phyloP scores from a whole-genome alignment of 352 stramenopile species.

The Phytophthora litchii region DNA sequence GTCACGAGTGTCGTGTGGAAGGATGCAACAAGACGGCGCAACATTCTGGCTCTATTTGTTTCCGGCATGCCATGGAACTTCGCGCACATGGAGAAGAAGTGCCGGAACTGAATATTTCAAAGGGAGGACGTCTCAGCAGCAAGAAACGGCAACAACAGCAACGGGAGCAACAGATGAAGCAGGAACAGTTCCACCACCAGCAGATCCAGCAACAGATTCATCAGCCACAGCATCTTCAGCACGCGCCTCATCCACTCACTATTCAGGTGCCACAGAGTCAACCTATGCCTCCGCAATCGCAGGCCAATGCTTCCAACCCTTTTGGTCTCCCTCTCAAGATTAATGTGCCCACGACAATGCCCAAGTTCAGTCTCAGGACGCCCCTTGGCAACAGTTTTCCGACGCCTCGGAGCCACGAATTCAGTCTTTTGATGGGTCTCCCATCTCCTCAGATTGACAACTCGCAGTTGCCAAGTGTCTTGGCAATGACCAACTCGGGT shows the following conservation, averaged over 20 bases:
- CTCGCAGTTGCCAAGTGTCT: conserved; percentile 70
- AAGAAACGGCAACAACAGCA: conserved; percentile 79
- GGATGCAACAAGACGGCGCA: conserved; percentile 85
- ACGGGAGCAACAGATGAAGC: conserved; percentile 71
- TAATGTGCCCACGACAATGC: conserved; percentile 71
- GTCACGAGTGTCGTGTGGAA: conserved; percentile 75
- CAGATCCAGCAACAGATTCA: conserved; percentile 74
- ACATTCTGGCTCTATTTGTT: conserved; percentile 78
- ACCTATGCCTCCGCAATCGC: conserved; percentile 31
- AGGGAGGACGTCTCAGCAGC: conserved; percentile 67
- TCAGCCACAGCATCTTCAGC: conserved; percentile 36
- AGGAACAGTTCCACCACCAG: conserved; percentile 80
- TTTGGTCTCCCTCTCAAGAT: conserved; percentile 77
- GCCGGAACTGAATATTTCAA: conserved; percentile 79
- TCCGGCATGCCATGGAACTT: conserved; percentile 79
- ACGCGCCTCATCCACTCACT: conserved; percentile 32
- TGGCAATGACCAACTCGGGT: conserved; percentile 68
- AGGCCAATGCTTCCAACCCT: conserved; percentile 42
- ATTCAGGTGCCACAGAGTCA: conserved; percentile 42
- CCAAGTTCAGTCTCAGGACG: conserved; percentile 68
- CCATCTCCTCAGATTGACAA: conserved; percentile 77
- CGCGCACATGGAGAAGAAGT: conserved; percentile 72
- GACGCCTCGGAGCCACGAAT: conserved; percentile 73
- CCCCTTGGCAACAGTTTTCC: conserved; percentile 71
- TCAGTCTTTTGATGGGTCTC: conserved; percentile 67